phyloP scores from a whole-genome alignment of 345 rosid species.

The Rhodamnia rubescens region DNA sequence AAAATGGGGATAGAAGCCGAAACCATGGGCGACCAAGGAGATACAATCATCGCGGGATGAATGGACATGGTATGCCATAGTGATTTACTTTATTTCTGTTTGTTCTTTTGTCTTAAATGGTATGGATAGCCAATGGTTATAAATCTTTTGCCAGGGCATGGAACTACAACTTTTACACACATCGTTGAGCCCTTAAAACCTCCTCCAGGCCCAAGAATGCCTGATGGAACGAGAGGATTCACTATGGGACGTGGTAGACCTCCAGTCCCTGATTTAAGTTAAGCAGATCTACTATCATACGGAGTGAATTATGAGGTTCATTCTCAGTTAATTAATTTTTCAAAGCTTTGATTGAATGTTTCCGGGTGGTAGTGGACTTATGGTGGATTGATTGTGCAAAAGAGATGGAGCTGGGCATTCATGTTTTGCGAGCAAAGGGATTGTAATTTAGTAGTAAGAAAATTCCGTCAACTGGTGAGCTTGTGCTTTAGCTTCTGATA shows the following conservation, averaged over 20 bases:
- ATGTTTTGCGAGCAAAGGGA: neutral
- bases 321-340: neutral
- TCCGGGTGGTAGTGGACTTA: neutral
- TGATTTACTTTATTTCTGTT: neutral
- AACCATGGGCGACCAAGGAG: constrained; percentile 43
- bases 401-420: neutral
- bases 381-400: neutral
- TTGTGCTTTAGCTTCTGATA: neutral
- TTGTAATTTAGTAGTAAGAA: neutral
- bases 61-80: constrained; percentile 28
- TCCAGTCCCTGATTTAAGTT: constrained; percentile 8
- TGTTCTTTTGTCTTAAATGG: neutral
- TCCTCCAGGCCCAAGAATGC: constrained; percentile 98
- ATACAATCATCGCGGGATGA: constrained; percentile 36
- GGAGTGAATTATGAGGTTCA: neutral
- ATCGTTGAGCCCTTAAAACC: constrained; percentile 46
- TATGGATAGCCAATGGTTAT: neutral
- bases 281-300: neutral
- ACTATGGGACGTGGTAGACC: constrained; percentile 85
- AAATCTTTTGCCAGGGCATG: constrained; percentile 43
- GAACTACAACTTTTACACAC: constrained; percentile 34
- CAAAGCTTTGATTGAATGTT: neutral
- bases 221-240: constrained; percentile 96
- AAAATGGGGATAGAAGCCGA: constrained; percentile 39
- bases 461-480: neutral